These are phyloP conservation scores for Helichrysum umbraculigerum DNA, from an alignment of 129 eudicot species.

Conservation along the genomic window DNA sequence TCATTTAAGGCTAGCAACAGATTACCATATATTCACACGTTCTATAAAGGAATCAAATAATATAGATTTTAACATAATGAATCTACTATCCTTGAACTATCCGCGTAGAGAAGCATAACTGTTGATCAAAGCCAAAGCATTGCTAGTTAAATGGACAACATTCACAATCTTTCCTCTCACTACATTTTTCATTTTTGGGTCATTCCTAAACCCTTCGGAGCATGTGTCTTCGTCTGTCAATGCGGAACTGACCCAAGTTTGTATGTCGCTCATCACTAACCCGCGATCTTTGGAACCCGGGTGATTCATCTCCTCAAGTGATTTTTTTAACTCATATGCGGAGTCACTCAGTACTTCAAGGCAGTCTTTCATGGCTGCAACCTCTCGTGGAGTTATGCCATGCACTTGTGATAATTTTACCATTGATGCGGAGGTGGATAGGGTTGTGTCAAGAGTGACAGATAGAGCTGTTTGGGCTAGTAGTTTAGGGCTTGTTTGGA, in stretches of 20 bases:
- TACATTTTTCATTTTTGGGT: conserved; percentile 39
- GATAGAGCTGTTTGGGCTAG: conserved; percentile 39
- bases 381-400: conserved; percentile 38
- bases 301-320: conserved; percentile 39
- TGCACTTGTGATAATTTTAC: conserved; percentile 32
- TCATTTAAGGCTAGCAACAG: background rate
- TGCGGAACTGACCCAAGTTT: conserved; percentile 72
- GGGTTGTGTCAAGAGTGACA: conserved; percentile 38
- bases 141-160: conserved; percentile 55
- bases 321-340: conserved; percentile 30
- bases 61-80: background rate
- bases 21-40: background rate
- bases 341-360: conserved; percentile 36
- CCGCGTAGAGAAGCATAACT: conserved; percentile 39
- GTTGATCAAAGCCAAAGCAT: conserved; percentile 58
- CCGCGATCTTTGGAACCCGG: conserved; percentile 19
- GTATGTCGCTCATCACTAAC: conserved; percentile 37
- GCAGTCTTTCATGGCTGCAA: conserved; percentile 48
- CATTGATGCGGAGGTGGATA: conserved; percentile 37
- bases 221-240: conserved; percentile 59
- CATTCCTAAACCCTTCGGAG: conserved; percentile 49
- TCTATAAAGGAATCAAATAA: background rate
- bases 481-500: conserved; percentile 39
- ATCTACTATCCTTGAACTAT: background rate
- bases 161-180: conserved; percentile 49